Conservation (phyloP, 768 basidiomycete genomes). For the Gymnopilus junonius region DNA sequence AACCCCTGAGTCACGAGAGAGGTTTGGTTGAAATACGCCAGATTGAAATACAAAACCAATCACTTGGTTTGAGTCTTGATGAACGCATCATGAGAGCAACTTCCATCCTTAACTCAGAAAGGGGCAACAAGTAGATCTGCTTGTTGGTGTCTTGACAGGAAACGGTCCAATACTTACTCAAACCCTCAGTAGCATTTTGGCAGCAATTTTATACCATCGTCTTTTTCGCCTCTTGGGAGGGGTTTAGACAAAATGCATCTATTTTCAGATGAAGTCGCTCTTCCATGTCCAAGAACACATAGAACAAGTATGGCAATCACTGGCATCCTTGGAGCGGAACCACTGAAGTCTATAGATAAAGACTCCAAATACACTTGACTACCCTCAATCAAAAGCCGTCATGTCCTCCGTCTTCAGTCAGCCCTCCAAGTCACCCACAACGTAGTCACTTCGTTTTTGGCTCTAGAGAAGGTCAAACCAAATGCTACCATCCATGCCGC, state of each 20-base stretch:
- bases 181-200: too few species aligned
- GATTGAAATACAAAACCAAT: neutral
- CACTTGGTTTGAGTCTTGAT: neutral
- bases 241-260: neutral
- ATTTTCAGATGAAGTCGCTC: neutral
- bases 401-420: slow-evolving; percentile 54
- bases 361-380: neutral
- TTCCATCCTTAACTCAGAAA: too few species aligned
- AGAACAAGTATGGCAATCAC: slow-evolving; percentile 1
- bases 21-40: neutral
- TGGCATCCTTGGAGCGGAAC: neutral
- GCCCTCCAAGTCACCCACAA: slow-evolving; percentile 59
- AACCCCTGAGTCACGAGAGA: neutral
- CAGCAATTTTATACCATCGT: neutral
- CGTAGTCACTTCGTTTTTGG: slow-evolving; percentile 53
- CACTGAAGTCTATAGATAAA: neutral
- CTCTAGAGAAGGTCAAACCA: slow-evolving; percentile 48
- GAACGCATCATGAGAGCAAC: neutral
- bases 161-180: too few species aligned
- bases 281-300: neutral
- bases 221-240: neutral
- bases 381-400: slow-evolving; percentile 31
- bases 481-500: slow-evolving; percentile 54
- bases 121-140: too few species aligned
- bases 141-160: too few species aligned